Evolutionary conservation across 805 yeast genomes (phyloP).

Genomic region (Kurtzmaniella fragi): DNA sequence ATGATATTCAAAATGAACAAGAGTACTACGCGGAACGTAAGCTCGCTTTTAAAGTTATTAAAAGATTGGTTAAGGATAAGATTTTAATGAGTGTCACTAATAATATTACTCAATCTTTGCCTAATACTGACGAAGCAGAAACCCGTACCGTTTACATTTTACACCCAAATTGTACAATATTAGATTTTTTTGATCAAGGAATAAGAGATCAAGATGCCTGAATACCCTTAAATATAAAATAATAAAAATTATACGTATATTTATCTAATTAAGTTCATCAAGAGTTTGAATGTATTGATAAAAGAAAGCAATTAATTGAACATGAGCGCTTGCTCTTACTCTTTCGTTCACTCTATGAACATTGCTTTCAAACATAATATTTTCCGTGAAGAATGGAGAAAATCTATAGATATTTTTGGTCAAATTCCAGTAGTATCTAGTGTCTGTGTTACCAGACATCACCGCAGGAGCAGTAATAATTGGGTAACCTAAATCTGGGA

Average conservation of each 20-base stretch:
- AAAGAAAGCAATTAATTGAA: slow-evolving; percentile 53
- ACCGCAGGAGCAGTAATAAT: slow-evolving; percentile 51
- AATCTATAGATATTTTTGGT: slow-evolving; percentile 59
- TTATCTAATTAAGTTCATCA: slow-evolving; percentile 11
- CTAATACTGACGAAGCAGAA: slow-evolving; percentile 22
- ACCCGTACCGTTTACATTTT: slow-evolving; percentile 34
- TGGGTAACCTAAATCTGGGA: slow-evolving; percentile 25
- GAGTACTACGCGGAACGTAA: slow-evolving; percentile 68
- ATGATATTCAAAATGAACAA: slow-evolving; percentile 60
- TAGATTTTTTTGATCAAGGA: slow-evolving; percentile 54
- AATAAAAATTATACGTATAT: background rate
- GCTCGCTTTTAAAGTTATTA: slow-evolving; percentile 73
- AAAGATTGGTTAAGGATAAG: slow-evolving; percentile 77
- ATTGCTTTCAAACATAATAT: slow-evolving; percentile 28
- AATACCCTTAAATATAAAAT: background rate
- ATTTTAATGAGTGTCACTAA: slow-evolving; percentile 58
- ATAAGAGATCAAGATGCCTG: slow-evolving; percentile 14
- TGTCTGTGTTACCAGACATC: slow-evolving; percentile 70
- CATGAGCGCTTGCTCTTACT: slow-evolving; percentile 50
- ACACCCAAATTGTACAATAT: slow-evolving; percentile 82
- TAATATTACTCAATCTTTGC: slow-evolving; percentile 7
- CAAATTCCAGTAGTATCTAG: slow-evolving; percentile 59
- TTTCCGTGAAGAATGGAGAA: slow-evolving; percentile 40
- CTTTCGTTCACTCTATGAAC: slow-evolving; percentile 66
- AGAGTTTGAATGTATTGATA: slow-evolving; percentile 47